phyloP scores from a whole-genome alignment of 176 grass and related monocot species.

The Aegilops tauschii region DNA sequence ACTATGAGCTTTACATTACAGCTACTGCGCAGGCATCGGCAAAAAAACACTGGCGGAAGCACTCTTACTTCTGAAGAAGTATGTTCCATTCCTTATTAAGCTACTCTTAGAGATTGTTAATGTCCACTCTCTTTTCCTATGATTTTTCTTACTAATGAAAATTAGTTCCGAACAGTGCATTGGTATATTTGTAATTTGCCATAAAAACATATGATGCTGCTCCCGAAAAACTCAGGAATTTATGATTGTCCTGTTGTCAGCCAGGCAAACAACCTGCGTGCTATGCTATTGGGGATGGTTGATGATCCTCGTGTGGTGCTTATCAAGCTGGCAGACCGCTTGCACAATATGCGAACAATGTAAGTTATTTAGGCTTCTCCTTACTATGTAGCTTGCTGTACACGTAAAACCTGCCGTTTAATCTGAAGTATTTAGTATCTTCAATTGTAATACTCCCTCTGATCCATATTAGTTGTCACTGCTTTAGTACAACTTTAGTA shows the following conservation, averaged over 20 bases:
- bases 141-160: conserved; percentile 16
- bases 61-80: conserved; percentile 96
- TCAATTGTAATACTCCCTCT: neutral
- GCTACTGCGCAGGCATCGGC: conserved; percentile 80
- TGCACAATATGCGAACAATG: conserved; percentile 99
- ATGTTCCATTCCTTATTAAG: conserved; percentile 36
- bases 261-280: conserved; percentile 94
- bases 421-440: conserved; percentile 16
- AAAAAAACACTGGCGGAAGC: conserved; percentile 67
- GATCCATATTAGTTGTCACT: no score
- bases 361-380: conserved; percentile 40
- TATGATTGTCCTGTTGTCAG: conserved; percentile 47
- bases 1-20: conserved; percentile 37
- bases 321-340: conserved; percentile 91
- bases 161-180: conserved; percentile 17
- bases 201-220: conserved; percentile 12
- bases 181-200: neutral
- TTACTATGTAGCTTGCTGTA: neutral
- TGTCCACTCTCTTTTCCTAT: conserved; percentile 3
- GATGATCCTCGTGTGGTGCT: conserved; percentile 98
- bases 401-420: neutral
- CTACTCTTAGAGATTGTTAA: neutral
- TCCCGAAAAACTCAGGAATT: conserved; percentile 31
- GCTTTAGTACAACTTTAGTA: no score
- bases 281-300: conserved; percentile 98